Evolutionary conservation across 345 rosid species (phyloP).

Genomic region (Chamaenerion angustifolium): DNA sequence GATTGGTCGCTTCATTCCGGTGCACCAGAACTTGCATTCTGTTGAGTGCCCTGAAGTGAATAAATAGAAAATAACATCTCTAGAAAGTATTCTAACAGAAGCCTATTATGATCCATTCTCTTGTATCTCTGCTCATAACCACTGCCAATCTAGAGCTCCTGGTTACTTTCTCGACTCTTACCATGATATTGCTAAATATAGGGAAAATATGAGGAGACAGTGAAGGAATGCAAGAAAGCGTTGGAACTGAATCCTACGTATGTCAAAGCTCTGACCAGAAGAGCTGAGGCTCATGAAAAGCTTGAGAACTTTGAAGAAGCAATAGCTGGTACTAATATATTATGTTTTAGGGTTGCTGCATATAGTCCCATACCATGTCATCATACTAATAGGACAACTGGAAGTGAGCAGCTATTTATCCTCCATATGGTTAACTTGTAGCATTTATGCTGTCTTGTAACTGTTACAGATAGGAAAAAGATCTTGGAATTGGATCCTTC

Average conservation of each 20-base stretch:
- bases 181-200: constrained; percentile 4
- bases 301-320: constrained; percentile 87
- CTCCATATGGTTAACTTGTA: not conserved
- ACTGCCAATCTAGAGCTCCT: too few relatives aligned
- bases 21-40: too few relatives aligned
- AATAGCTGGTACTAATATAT: constrained; percentile 68
- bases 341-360: not conserved
- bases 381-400: not conserved
- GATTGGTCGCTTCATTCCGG: too few relatives aligned
- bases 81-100: too few relatives aligned
- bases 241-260: constrained; percentile 67
- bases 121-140: too few relatives aligned
- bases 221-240: constrained; percentile 82
- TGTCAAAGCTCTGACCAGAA: constrained; percentile 56
- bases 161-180: too few relatives aligned
- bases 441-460: not conserved
- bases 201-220: constrained; percentile 66
- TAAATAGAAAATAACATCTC: too few relatives aligned
- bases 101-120: too few relatives aligned
- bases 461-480: constrained; percentile 60
- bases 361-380: not conserved
- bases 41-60: too few relatives aligned
- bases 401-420: not conserved
- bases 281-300: constrained; percentile 88
- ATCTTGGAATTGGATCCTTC: constrained; percentile 72